Percentiles rank a stretch among this genome's conserved stretches.
phyloP scores from a whole-genome alignment of 352 stramenopile genomes.

The Globisporangium cystogenes region DNA sequence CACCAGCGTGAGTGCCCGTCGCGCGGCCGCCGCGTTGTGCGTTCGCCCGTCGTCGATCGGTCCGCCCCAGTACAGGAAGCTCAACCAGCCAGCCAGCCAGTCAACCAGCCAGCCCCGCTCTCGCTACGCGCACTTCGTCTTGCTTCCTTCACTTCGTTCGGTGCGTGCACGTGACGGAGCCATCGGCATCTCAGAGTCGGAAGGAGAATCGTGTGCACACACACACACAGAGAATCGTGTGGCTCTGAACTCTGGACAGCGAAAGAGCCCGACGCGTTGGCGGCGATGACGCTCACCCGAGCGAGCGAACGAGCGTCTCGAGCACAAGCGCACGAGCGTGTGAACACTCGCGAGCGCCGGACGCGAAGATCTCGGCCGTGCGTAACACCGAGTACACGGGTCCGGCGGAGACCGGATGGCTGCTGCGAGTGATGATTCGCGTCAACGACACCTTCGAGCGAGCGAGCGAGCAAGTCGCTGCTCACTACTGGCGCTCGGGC shows the following conservation, averaged over 20 bases:
- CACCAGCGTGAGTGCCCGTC: conserved; percentile 1
- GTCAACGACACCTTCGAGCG: too few relatives aligned
- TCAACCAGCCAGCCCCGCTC: not conserved
- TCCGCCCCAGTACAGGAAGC: too few relatives aligned
- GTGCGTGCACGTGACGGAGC: not conserved
- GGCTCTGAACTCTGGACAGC: not conserved
- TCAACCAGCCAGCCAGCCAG: too few relatives aligned
- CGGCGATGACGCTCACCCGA: not conserved
- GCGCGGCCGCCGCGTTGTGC: not conserved
- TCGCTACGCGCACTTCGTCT: not conserved
- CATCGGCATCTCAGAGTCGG: not conserved
- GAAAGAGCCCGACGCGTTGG: not conserved
- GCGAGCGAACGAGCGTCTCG: not conserved
- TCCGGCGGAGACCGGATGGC: not conserved
- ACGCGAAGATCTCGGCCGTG: not conserved
- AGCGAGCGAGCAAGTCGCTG: too few relatives aligned
- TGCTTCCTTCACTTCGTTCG: not conserved
- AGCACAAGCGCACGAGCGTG: not conserved
- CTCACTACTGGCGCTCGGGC: too few relatives aligned
- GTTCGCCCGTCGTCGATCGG: not conserved
- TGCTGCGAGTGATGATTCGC: not conserved
- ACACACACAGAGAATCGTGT: not conserved
- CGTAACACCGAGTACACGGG: not conserved
- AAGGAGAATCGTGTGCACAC: not conserved
- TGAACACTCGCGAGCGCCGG: too few relatives aligned